Conservation (phyloP, 768 basidiomycete species). For the Antrodiella citrinella region DNA sequence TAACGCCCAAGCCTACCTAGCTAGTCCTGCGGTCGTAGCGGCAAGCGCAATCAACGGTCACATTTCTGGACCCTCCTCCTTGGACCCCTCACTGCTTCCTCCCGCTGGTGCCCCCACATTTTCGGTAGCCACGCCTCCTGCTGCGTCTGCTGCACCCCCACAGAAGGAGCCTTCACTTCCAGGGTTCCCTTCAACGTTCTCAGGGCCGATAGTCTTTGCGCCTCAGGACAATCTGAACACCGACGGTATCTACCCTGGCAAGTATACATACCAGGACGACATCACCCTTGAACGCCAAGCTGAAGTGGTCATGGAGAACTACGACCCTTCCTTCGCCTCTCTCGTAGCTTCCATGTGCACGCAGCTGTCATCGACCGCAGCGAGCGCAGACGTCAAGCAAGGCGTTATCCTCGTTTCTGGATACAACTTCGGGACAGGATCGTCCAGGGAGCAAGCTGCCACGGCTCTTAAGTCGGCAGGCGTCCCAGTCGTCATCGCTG, state of each 20-base stretch:
- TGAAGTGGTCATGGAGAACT: conserved; percentile 98
- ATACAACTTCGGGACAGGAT: conserved; percentile 98
- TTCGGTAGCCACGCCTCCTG: conserved; percentile 34
- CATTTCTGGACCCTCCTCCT: conserved; percentile 74
- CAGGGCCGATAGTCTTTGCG: conserved; percentile 81
- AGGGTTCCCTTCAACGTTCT: conserved; percentile 78
- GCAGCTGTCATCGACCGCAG: conserved; percentile 10
- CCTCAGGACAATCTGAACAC: conserved; percentile 98
- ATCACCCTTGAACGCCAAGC: conserved; percentile 93
- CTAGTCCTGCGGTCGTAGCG: conserved; percentile 94
- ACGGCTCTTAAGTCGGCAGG: conserved; percentile 95
- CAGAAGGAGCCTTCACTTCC: conserved; percentile 59
- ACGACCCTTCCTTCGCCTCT: conserved; percentile 80
- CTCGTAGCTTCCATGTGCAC: conserved; percentile 49
- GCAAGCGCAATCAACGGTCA: conserved; percentile 90
- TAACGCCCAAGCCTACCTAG: conserved; percentile 90
- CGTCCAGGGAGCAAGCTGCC: conserved; percentile 96
- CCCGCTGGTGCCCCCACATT: conserved; percentile 47
- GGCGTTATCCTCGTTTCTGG: conserved; percentile 85
- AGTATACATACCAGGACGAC: conserved; percentile 99
- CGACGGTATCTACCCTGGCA: conserved; percentile 97
- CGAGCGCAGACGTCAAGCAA: conserved; percentile 26
- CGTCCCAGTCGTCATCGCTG: conserved; percentile 89
- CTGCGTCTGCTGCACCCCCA: conserved; percentile 21
- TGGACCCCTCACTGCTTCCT: conserved; percentile 47